Evolutionary conservation across 352 stramenopile species (phyloP).

Genomic region (Pythium oligandrum): DNA sequence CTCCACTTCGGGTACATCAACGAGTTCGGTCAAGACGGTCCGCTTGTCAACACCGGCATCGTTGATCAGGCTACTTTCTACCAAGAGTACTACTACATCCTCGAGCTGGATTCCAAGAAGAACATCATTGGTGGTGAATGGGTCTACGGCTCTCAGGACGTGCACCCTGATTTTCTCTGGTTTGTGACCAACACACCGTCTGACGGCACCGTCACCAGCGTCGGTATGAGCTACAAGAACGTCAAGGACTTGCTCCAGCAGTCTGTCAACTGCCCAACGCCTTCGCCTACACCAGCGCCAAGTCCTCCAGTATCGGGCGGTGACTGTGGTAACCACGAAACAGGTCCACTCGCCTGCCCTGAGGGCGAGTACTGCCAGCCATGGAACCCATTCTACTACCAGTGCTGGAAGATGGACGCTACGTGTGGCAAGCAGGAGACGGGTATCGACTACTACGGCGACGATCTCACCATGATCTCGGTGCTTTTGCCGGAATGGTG

Average conservation of each 20-base stretch:
- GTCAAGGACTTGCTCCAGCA: slow-evolving; percentile 8
- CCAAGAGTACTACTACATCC: slow-evolving; percentile 54
- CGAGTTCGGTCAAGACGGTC: slow-evolving; percentile 40
- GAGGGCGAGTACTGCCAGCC: slow-evolving; percentile 28
- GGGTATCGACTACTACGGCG: slow-evolving; percentile 34
- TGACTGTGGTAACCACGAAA: slow-evolving; percentile 4
- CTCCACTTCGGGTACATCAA: slow-evolving; percentile 53
- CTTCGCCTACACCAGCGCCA: background rate
- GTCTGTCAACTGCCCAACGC: slow-evolving; percentile 7
- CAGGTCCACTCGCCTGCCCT: slow-evolving; percentile 18
- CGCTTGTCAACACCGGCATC: slow-evolving; percentile 36
- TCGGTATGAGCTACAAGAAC: slow-evolving; percentile 13
- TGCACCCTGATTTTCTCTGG: slow-evolving; percentile 73
- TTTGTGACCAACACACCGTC: slow-evolving; percentile 25
- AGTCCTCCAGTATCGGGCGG: background rate
- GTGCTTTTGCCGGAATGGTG: slow-evolving; percentile 17
- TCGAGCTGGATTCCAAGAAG: slow-evolving; percentile 58
- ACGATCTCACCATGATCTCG: slow-evolving; percentile 27
- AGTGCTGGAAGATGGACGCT: slow-evolving; percentile 21
- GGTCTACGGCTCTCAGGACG: slow-evolving; percentile 39
- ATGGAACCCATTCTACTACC: slow-evolving; percentile 28
- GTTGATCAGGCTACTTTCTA: slow-evolving; percentile 41
- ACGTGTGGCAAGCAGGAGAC: slow-evolving; percentile 31
- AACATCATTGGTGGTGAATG: slow-evolving; percentile 73
- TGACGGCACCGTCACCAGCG: slow-evolving; percentile 2